These are phyloP conservation scores for Fraxinus angustifolia DNA, from an alignment of 305 asterid genomes.

Conservation along the genomic window DNA sequence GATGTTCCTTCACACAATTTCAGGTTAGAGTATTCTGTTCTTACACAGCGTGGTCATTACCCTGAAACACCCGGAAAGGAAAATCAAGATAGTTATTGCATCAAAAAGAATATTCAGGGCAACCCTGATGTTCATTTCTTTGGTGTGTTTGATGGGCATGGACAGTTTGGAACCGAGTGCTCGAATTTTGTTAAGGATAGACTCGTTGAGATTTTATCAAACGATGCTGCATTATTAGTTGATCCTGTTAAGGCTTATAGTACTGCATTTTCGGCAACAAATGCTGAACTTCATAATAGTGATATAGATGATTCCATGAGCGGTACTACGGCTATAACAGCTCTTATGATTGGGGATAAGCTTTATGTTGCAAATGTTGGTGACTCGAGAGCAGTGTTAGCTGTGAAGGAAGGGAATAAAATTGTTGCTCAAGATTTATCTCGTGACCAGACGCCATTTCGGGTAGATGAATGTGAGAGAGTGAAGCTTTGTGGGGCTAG, in stretches of 20 bases:
- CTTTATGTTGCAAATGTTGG: slow-evolving; percentile 95
- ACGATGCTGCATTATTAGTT: slow-evolving; percentile 56
- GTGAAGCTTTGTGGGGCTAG: slow-evolving; percentile 93
- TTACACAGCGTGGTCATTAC: slow-evolving; percentile 77
- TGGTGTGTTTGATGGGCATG: slow-evolving; percentile 97
- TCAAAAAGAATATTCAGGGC: slow-evolving; percentile 60
- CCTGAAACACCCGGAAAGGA: slow-evolving; percentile 86
- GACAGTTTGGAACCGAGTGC: slow-evolving; percentile 71
- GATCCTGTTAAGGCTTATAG: slow-evolving; percentile 81
- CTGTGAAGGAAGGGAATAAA: slow-evolving; percentile 69
- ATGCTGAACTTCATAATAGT: slow-evolving; percentile 74
- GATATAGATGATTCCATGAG: slow-evolving; percentile 91
- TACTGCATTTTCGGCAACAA: slow-evolving; percentile 61
- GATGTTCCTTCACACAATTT: slow-evolving; percentile 77
- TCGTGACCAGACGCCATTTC: slow-evolving; percentile 80
- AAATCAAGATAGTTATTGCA: slow-evolving; percentile 81
- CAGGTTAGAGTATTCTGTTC: slow-evolving; percentile 62
- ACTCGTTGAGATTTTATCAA: slow-evolving; percentile 60
- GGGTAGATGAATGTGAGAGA: slow-evolving; percentile 85
- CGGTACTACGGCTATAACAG: slow-evolving; percentile 93
- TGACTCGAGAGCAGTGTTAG: slow-evolving; percentile 85
- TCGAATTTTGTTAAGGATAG: slow-evolving; percentile 69
- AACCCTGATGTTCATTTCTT: slow-evolving; percentile 90
- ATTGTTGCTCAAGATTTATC: slow-evolving; percentile 72
- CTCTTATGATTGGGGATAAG: slow-evolving; percentile 68